A percentile compares a stretch with the other conserved stretches of the same genome.
Evolutionary conservation across 257 asterid species (phyloP).

Genomic region (Penstemon barbatus): DNA sequence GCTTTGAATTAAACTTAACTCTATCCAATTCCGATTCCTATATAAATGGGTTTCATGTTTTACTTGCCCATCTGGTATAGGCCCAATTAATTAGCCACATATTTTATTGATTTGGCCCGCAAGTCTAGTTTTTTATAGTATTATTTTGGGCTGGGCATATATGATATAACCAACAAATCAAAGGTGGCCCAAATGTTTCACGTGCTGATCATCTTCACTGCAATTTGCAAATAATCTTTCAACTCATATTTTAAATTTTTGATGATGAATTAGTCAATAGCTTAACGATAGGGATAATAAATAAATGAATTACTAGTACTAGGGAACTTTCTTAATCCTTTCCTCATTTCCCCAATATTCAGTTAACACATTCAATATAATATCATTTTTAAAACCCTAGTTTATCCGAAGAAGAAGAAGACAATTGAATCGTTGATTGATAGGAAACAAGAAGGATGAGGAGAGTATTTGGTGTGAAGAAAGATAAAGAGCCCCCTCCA

Average conservation of each 20-base stretch:
- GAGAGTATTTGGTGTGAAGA: constrained; percentile 92
- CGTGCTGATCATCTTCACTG: background rate
- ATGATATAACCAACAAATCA: background rate
- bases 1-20: too few relatives aligned
- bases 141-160: too few relatives aligned
- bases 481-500: constrained; percentile 91
- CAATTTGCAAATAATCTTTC: too few relatives aligned
- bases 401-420: constrained; percentile 13
- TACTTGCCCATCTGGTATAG: too few relatives aligned
- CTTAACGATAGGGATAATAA: background rate
- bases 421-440: background rate
- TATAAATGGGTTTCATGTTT: too few relatives aligned
- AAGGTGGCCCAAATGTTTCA: background rate
- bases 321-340: background rate
- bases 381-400: constrained; percentile 29
- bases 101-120: too few relatives aligned
- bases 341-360: background rate
- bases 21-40: too few relatives aligned
- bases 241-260: too few relatives aligned
- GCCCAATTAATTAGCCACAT: too few relatives aligned
- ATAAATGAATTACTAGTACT: too few relatives aligned
- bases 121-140: too few relatives aligned
- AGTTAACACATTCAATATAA: background rate
- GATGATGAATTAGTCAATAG: too few relatives aligned
- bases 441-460: constrained; percentile 47